Base-by-base conservation (phyloP, 768 basidiomycete species). In the Psilocybe subaeruginosa region DNA sequence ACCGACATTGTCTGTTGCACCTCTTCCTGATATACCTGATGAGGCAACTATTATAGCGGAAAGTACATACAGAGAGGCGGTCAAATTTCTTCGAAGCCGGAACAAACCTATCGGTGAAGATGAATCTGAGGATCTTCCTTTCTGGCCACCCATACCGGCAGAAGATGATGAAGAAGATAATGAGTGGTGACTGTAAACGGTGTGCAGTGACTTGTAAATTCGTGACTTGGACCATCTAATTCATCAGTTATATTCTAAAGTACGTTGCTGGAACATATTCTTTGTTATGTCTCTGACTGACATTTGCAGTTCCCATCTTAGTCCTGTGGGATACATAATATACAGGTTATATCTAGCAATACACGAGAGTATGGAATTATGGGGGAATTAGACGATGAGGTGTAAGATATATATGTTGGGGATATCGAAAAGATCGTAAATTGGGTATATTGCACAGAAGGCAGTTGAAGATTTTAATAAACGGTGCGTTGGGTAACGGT, bases 21-120 rank as follows among this genome's bases (percentile, higher is more conserved):
- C 80, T 43, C 72, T 85, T 23, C 77, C 86, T 6, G 85, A 88
- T 43, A 64, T 78, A 14, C 80, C 83, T 9, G 90, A 93, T 67
- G 74, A 77, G 14, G 83, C 86, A 5, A 82, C 88, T 3, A 61
- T 66, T 7, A 72, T 81, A 66, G 91, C 88, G 2, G 87, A 92
- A 60, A 62, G 61, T 2, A 64, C 69, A 1, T 77, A 71, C 53
- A 62, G 51, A 31, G 62, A 67, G 30, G 72, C 72, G 8, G 54
- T 69, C 1, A 64, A 61, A 52, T 33, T 63, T 50, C 65, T 76
- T 30, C 65, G 64, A n/a, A 59, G 45, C 11, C 19, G 39, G 19
- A 31, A 37, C 29, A 52, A 60, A n/a, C 31, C 47, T 9, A 54
- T 48, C 16, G 54, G 58, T 4, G 55, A 54, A 2, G 69, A 65